Evolutionary conservation across 768 basidiomycete genomes (phyloP).

Genomic region (Ephemerocybe angulata): DNA sequence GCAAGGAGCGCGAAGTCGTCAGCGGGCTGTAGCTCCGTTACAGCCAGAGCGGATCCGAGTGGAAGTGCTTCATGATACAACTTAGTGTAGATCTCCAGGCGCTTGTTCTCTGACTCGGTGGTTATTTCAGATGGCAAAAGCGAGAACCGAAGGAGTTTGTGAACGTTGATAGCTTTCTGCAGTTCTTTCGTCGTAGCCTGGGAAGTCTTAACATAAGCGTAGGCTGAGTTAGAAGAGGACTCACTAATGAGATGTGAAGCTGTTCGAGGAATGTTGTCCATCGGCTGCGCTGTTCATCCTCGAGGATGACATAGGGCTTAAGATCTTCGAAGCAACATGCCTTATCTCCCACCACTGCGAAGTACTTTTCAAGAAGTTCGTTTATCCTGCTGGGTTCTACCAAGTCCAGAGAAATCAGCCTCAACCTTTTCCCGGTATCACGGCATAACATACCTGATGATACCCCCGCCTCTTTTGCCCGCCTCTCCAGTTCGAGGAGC

Average conservation of each 20-base stretch:
- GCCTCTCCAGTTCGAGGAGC: slow-evolving; percentile 70
- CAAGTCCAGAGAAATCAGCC: background rate
- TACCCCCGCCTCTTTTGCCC: slow-evolving; percentile 45
- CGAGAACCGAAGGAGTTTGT: slow-evolving; percentile 68
- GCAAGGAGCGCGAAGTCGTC: slow-evolving; percentile 83
- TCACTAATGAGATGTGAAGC: slow-evolving; percentile 47
- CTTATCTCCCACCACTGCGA: slow-evolving; percentile 72
- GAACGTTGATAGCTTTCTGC: slow-evolving; percentile 67
- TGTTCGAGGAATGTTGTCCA: slow-evolving; percentile 55
- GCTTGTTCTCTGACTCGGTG: slow-evolving; percentile 50
- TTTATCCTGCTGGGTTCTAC: slow-evolving; percentile 45
- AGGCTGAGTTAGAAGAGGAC: slow-evolving; percentile 12
- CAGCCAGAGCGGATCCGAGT: slow-evolving; percentile 60
- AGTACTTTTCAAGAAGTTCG: slow-evolving; percentile 60
- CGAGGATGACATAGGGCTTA: slow-evolving; percentile 55
- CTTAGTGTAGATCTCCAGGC: slow-evolving; percentile 49
- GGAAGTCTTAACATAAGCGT: background rate
- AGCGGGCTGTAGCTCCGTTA: slow-evolving; percentile 80
- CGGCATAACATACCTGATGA: slow-evolving; percentile 37
- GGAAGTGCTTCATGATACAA: slow-evolving; percentile 66
- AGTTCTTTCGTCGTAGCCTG: slow-evolving; percentile 54
- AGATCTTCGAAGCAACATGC: slow-evolving; percentile 87
- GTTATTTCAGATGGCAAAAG: slow-evolving; percentile 49
- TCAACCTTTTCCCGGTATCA: background rate
- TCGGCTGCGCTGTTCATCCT: slow-evolving; percentile 40